Base-by-base conservation (phyloP, 2,329 filamentous ascomycete species). In the Cladophialophora chaetospira region DNA sequence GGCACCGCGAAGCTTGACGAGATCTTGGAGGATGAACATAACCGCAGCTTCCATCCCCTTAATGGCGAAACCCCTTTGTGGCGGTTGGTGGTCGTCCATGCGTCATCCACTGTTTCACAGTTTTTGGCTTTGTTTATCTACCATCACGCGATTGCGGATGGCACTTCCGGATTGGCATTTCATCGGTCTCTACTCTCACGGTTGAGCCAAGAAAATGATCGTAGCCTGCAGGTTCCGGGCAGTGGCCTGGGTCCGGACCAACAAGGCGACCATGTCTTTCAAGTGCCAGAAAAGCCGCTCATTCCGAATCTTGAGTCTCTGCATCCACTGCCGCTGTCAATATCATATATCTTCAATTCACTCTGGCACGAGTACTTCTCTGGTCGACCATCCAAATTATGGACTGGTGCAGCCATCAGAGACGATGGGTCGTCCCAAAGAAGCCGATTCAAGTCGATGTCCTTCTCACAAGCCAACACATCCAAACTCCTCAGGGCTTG, bases 261-360 rank as follows among this genome's bases (percentile, higher is more conserved):
- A n/a, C n/a, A n/a, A n/a, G n/a, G n/a, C n/a, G n/a, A n/a, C n/a
- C n/a, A n/a, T 31, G 11, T 31, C 28, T 5, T 11, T 31, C 28
- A 5, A 35, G 8, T 28, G 5, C 11, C 19, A 9, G 25, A 17
- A 13, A 40, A 26, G 8, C 11, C 10, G 10, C 21, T 53, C 9
- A 21, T 43, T 44, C 49, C 35, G 17, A 44, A 17, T 21, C 49
- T 53, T 8, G 49, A 53, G 56, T 65, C 66, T 3, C 55, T 75
- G 3, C 74, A 77, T 42, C 67, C 73, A 0, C 70, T 76, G 50
- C 64, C 72, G 0, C 53, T 77, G 2, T 73, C 73, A 0, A 63
- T 72, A 15, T 46, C 63, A 0, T 75, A 68, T 55, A 65, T 78
- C 17, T 44, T 70, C 3, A 68, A 40, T 8, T 38, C 49, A 11